Conservation (phyloP, 768 basidiomycete species). For the Hortiboletus flavorubellus region DNA sequence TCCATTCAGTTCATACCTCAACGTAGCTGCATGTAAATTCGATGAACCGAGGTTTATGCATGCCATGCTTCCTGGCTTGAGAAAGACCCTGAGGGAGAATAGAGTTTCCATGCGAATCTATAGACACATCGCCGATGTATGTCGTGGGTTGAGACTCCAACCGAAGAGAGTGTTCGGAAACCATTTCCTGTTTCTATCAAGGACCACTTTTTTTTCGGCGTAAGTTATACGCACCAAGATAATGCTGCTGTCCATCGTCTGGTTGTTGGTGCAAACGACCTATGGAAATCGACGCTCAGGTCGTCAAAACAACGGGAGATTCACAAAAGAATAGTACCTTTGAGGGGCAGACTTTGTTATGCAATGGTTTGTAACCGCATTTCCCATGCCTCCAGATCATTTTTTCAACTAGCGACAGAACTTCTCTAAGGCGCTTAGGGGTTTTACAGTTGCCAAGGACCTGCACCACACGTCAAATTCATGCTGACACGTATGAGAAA, state of each 20-base stretch:
- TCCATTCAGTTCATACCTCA: slow-evolving; percentile 46
- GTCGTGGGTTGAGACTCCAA: slow-evolving; percentile 50
- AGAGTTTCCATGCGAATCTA: slow-evolving; percentile 51
- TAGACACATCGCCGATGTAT: slow-evolving; percentile 39
- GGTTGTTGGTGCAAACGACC: slow-evolving; percentile 38
- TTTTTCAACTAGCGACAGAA: slow-evolving; percentile 53
- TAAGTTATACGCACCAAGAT: slow-evolving; percentile 49
- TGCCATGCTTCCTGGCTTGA: slow-evolving; percentile 43
- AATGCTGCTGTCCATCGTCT: slow-evolving; percentile 53
- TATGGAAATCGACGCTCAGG: slow-evolving; percentile 16
- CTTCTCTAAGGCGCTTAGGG: slow-evolving; percentile 63
- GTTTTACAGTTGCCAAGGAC: slow-evolving; percentile 56
- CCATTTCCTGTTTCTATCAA: slow-evolving; percentile 54
- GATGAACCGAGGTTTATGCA: slow-evolving; percentile 68
- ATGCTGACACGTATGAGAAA: not conserved
- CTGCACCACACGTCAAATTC: slow-evolving; percentile 15
- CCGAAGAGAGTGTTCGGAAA: slow-evolving; percentile 64
- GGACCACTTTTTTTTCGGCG: not conserved
- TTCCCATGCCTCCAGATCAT: slow-evolving; percentile 65
- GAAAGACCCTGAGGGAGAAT: slow-evolving; percentile 45
- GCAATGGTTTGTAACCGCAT: slow-evolving; percentile 65
- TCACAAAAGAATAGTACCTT: slow-evolving; percentile 47
- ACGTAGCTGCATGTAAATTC: slow-evolving; percentile 67
- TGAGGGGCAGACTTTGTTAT: slow-evolving; percentile 68
- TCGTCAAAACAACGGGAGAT: not conserved